These are phyloP conservation scores for Hysterium pulicare DNA, from an alignment of 2,329 filamentous ascomycete species.

Conservation along the genomic window DNA sequence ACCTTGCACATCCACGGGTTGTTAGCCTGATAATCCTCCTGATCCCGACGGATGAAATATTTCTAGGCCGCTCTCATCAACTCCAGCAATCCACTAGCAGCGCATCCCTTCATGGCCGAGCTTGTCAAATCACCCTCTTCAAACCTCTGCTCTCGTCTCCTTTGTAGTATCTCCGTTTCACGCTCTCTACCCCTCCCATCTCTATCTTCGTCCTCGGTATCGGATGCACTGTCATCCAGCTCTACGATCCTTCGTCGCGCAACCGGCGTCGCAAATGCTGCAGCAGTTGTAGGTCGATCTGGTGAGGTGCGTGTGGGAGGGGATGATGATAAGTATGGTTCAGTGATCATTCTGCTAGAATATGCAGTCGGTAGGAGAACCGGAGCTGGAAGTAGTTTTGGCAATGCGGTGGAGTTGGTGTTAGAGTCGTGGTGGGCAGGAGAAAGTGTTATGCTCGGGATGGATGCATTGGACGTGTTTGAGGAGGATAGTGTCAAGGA, in stretches of 20 bases:
- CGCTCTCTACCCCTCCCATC: conserved; percentile 10
- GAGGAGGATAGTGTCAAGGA: conserved; percentile 11
- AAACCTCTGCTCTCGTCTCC: conserved; percentile 24
- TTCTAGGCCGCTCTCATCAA: conserved; percentile 40
- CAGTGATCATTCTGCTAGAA: conserved; percentile 36
- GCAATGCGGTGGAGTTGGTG: conserved; percentile 20
- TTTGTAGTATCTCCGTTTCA: conserved; percentile 11
- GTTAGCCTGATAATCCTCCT: no score
- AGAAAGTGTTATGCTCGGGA: conserved; percentile 27
- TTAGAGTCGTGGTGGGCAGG: conserved; percentile 29
- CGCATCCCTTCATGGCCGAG: conserved; percentile 49
- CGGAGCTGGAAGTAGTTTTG: conserved; percentile 36
- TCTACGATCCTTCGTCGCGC: neutral
- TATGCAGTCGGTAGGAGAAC: conserved; percentile 37
- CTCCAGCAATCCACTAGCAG: conserved; percentile 53
- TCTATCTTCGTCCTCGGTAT: conserved; percentile 15
- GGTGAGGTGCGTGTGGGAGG: conserved; percentile 20
- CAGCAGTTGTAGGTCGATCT: neutral
- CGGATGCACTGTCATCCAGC: conserved; percentile 12
- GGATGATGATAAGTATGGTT: conserved; percentile 25
- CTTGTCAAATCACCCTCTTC: conserved; percentile 41
- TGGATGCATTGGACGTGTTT: neutral
- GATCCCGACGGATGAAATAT: no score
- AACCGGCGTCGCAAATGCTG: neutral
- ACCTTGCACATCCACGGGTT: no score